These are phyloP conservation scores for Nitzschia inconspicua DNA, from an alignment of 108 stramenopile species.

Conservation along the genomic window DNA sequence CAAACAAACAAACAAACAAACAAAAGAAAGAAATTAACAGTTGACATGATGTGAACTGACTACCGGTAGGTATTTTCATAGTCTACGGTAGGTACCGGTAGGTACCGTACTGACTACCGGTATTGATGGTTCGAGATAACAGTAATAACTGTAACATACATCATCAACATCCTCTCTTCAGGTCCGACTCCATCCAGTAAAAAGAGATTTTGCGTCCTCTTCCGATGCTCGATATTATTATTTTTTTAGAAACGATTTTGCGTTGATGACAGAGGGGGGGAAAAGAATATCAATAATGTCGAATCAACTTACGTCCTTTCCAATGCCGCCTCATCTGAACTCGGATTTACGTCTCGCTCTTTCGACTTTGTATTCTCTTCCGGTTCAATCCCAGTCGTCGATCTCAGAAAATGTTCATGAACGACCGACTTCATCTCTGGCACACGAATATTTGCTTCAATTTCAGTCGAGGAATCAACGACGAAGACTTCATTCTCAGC, in stretches of 20 bases:
- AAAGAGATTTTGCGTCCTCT: neutral
- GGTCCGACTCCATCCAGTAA: too few relatives aligned
- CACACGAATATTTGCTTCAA: conserved; percentile 61
- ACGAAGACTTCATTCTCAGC: conserved; percentile 38
- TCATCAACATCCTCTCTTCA: too few relatives aligned
- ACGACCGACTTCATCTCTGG: conserved; percentile 31
- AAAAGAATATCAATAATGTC: too few relatives aligned
- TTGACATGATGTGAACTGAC: too few relatives aligned
- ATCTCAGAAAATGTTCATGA: neutral
- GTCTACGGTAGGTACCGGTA: too few relatives aligned
- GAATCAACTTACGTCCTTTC: too few relatives aligned
- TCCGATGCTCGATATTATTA: neutral
- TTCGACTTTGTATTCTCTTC: conserved; percentile 45
- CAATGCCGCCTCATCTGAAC: conserved; percentile 38
- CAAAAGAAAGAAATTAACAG: too few relatives aligned
- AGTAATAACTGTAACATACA: too few relatives aligned
- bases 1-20: too few relatives aligned
- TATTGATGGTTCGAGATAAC: too few relatives aligned
- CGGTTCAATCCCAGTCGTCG: neutral
- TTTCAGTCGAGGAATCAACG: conserved; percentile 64
- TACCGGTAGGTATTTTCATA: too few relatives aligned
- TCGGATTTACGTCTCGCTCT: conserved; percentile 53
- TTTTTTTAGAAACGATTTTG: neutral
- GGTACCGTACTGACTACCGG: too few relatives aligned
- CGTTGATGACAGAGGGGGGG: neutral